A percentile compares a stretch with the other conserved stretches of the same genome.
Evolutionary conservation across 805 yeast genomes (phyloP).

Genomic region (Suhomyces emberorum): DNA sequence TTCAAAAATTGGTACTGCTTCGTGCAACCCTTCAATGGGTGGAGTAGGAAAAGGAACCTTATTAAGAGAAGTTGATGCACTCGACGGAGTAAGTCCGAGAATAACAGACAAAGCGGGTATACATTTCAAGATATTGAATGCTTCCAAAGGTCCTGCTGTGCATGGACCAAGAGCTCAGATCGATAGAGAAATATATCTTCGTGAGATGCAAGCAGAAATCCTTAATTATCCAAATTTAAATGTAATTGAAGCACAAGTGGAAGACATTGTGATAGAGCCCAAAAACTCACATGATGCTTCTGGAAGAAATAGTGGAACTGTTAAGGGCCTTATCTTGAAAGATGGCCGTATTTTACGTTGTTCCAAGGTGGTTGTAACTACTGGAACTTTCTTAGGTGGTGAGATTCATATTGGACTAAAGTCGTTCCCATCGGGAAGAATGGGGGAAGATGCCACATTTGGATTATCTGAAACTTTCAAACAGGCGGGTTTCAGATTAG

Average conservation of each 20-base stretch:
- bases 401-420: conserved; percentile 89
- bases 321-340: conserved; percentile 71
- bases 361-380: conserved; percentile 76
- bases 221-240: conserved; percentile 52
- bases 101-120: conserved; percentile 93
- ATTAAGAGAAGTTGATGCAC: conserved; percentile 88
- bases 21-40: conserved; percentile 97
- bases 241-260: conserved; percentile 72
- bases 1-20: conserved; percentile 83
- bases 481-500: conserved; percentile 76
- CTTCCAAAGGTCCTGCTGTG: conserved; percentile 91
- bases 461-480: conserved; percentile 79
- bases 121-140: conserved; percentile 81
- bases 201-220: conserved; percentile 74
- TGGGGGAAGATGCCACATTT: conserved; percentile 88
- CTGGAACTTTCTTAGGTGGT: conserved; percentile 93
- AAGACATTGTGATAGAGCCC: conserved; percentile 70
- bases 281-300: conserved; percentile 9
- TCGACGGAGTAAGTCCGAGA: conserved; percentile 85
- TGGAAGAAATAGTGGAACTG: conserved; percentile 43
- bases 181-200: conserved; percentile 74
- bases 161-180: conserved; percentile 99
- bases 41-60: conserved; percentile 98
- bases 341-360: conserved; percentile 62
- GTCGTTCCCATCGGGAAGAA: conserved; percentile 84